Evolutionary conservation across 176 grass and related monocot species (phyloP).

Genomic region (sorghum (Sorghum bicolor)): Sorghum_bicolor_NCBIv3 NC_012873.2:68530501-68531000

Average conservation of each 20-base stretch:
- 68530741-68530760: too few species aligned
- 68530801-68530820: constrained; percentile 59
- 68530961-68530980: constrained; percentile 80
- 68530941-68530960: constrained; percentile 71
- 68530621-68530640: neutral
- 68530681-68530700: neutral
- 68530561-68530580: neutral
- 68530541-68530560: neutral
- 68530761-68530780: too few species aligned
- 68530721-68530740: too few species aligned
- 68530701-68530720: too few species aligned
- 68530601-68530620: neutral
- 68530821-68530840: constrained; percentile 73
- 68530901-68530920: constrained; percentile 57
- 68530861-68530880: constrained; percentile 55
- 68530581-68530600: neutral
- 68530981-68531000: constrained; percentile 45
- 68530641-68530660: neutral
- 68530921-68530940: constrained; percentile 58
- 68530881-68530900: constrained; percentile 76
- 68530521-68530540: neutral
- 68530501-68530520: neutral
- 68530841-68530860: constrained; percentile 72
- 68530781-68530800: constrained; percentile 7
- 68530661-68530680: neutral